Percentiles rank a stretch among this genome's conserved stretches.
Evolutionary conservation across 176 grass and related monocot species (phyloP).

Genomic region (Carex littledalei): DNA sequence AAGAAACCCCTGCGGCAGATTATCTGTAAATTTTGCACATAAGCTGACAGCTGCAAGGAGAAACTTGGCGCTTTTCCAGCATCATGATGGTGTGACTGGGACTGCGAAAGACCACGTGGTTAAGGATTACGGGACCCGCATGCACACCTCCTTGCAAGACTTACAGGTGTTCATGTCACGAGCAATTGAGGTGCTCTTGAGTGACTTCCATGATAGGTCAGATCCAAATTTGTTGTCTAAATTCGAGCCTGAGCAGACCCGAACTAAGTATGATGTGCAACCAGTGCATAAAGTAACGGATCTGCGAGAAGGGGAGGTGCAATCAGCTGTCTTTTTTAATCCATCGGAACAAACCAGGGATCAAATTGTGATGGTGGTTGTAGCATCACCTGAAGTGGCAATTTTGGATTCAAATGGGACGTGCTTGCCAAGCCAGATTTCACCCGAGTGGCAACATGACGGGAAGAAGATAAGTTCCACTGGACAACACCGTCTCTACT

Average conservation of each 20-base stretch:
- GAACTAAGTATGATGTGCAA: constrained; percentile 88
- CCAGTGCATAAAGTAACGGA: constrained; percentile 61
- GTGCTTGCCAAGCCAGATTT: constrained; percentile 91
- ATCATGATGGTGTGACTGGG: constrained; percentile 97
- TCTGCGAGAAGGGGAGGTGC: constrained; percentile 39
- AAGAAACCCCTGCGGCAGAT: constrained; percentile 62
- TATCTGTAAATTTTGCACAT: constrained; percentile 75
- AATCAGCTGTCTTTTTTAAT: constrained; percentile 69
- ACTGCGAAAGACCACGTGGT: constrained; percentile 98
- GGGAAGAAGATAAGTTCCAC: constrained; percentile 38
- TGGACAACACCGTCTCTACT: constrained; percentile 78
- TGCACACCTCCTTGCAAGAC: constrained; percentile 91
- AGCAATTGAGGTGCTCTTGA: constrained; percentile 71
- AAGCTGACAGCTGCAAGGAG: constrained; percentile 94
- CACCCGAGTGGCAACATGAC: constrained; percentile 74
- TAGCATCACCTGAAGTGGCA: constrained; percentile 57
- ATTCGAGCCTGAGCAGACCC: constrained; percentile 68
- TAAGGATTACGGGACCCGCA: constrained; percentile 81
- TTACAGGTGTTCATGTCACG: constrained; percentile 89
- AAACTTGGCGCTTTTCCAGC: constrained; percentile 96
- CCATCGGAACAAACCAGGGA: constrained; percentile 88
- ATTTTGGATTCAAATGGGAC: constrained; percentile 73
- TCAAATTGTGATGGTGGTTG: constrained; percentile 88
- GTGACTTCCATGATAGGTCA: constrained; percentile 72
- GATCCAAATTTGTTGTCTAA: constrained; percentile 72